phyloP scores from a whole-genome alignment of 1,139 yeast species.

The Yamadazyma dushanensis region DNA sequence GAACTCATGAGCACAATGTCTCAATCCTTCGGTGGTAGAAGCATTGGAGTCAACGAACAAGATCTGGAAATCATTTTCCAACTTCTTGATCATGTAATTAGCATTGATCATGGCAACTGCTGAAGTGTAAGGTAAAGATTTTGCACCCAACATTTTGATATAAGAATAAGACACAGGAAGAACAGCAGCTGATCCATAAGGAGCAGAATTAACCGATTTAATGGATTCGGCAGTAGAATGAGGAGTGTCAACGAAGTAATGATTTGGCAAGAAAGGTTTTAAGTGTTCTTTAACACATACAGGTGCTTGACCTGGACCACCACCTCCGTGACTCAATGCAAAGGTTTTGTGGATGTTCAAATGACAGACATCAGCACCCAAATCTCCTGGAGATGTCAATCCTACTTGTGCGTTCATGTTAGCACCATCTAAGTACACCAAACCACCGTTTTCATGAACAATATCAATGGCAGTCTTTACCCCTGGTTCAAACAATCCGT shows the following conservation, averaged over 20 bases:
- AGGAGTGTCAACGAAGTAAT: constrained; percentile 61
- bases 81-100: constrained; percentile 85
- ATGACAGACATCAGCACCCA: constrained; percentile 99
- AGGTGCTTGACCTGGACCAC: constrained; percentile 99
- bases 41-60: constrained; percentile 63
- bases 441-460: constrained; percentile 87
- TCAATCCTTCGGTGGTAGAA: constrained; percentile 49
- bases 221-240: constrained; percentile 59
- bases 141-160: constrained; percentile 88
- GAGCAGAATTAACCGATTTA: constrained; percentile 85
- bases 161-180: constrained; percentile 93
- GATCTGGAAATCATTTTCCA: constrained; percentile 70
- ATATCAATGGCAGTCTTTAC: constrained; percentile 80
- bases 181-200: constrained; percentile 93
- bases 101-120: constrained; percentile 91
- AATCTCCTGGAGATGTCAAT: constrained; percentile 92
- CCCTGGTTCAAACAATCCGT: constrained; percentile 93
- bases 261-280: constrained; percentile 80
- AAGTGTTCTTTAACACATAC: constrained; percentile 88
- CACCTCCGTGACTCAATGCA: constrained; percentile 98
- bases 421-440: constrained; percentile 97
- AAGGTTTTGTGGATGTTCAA: constrained; percentile 95
- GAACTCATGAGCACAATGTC: constrained; percentile 95
- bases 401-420: constrained; percentile 99
- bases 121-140: constrained; percentile 81